Conservation (phyloP, 2,329 filamentous ascomycete genomes). For the Alternaria sp. region DNA sequence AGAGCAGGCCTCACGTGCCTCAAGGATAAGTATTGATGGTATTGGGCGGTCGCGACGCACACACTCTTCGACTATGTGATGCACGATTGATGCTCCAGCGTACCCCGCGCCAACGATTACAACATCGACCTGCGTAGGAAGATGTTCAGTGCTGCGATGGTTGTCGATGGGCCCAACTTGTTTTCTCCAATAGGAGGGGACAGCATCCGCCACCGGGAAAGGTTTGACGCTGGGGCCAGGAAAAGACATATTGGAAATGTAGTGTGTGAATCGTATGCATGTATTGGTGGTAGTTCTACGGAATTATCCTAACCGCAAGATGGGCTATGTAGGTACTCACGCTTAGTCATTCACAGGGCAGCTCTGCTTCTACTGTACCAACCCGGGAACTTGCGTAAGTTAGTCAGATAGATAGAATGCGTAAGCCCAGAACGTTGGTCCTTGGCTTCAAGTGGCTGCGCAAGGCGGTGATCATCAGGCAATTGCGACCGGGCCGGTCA, state of each 20-base stretch:
- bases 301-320: neutral
- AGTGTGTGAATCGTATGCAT: neutral
- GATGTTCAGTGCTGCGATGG: slow-evolving; percentile 16
- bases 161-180: slow-evolving; percentile 9
- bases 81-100: slow-evolving; percentile 14
- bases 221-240: neutral
- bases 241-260: neutral
- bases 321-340: neutral
- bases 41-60: neutral
- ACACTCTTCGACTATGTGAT: slow-evolving; percentile 17
- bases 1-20: slow-evolving; percentile 58
- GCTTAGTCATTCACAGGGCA: neutral
- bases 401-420: neutral
- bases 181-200: slow-evolving; percentile 16
- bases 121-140: slow-evolving; percentile 7
- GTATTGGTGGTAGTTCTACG: neutral
- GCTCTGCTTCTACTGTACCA: neutral
- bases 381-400: neutral
- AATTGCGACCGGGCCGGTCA: neutral
- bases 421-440: neutral
- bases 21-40: slow-evolving; percentile 45
- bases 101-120: slow-evolving; percentile 22
- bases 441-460: neutral
- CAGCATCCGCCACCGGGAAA: slow-evolving; percentile 11
- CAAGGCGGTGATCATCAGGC: neutral